A percentile compares a stretch with the other conserved stretches of the same genome.
Evolutionary conservation across 495 filamentous ascomycete genomes (phyloP).

Genomic region (Neurospora sp.): DNA sequence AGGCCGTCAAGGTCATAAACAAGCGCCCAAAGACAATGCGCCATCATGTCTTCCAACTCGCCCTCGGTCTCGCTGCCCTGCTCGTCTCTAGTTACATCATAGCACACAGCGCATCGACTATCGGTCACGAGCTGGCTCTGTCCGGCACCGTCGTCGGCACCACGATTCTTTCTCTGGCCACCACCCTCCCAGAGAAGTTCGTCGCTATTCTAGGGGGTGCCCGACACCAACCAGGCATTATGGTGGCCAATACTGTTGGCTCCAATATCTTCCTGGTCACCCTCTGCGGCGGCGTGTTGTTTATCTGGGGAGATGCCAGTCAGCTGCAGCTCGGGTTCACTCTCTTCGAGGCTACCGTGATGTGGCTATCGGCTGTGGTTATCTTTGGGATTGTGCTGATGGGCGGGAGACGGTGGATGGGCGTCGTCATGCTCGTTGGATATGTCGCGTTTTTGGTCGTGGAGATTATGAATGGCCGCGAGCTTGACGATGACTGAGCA

Average conservation of each 20-base stretch:
- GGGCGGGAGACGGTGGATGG: conserved; percentile 27
- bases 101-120: conserved; percentile 28
- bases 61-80: conserved; percentile 39
- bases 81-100: conserved; percentile 41
- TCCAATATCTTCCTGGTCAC: conserved; percentile 48
- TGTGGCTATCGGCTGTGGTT: conserved; percentile 25
- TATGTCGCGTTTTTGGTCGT: conserved; percentile 33
- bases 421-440: conserved; percentile 23
- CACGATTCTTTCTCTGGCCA: conserved; percentile 45
- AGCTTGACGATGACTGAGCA: conserved; percentile 10
- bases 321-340: conserved; percentile 14
- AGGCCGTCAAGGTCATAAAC: neutral
- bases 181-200: conserved; percentile 48
- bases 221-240: conserved; percentile 37
- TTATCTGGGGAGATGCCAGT: conserved; percentile 17
- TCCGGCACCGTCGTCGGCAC: conserved; percentile 42
- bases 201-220: conserved; percentile 37
- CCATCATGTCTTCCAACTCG: conserved; percentile 35
- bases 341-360: conserved; percentile 25
- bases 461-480: conserved; percentile 23
- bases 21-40: conserved; percentile 8
- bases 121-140: conserved; percentile 29
- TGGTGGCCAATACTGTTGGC: conserved; percentile 45
- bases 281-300: conserved; percentile 38
- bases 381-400: conserved; percentile 23